Percentiles rank a stretch among this genome's conserved stretches.
These are phyloP conservation scores for Ulvella scutata DNA, from an alignment of 139 green algal genomes.

Conservation along the genomic window DNA sequence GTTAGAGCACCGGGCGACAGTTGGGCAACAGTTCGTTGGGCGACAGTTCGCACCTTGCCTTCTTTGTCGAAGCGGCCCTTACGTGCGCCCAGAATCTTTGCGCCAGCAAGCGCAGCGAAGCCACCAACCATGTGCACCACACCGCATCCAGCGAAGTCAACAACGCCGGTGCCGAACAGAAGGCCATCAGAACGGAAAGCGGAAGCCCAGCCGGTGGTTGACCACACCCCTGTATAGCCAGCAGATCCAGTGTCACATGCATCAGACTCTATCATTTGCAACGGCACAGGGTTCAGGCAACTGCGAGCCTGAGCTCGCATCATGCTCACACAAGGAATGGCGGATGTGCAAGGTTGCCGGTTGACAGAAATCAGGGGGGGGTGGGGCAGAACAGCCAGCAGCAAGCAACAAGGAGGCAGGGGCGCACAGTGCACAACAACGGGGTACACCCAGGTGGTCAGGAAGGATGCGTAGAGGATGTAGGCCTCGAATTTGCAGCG, in stretches of 20 bases:
- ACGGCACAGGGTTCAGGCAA: too few species aligned
- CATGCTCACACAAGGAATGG: too few species aligned
- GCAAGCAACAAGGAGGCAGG: background rate
- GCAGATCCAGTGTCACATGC: background rate
- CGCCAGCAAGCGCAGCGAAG: conserved; percentile 55
- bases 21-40: too few species aligned
- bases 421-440: conserved; percentile 24
- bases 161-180: conserved; percentile 22
- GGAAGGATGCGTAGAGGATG: conserved; percentile 30
- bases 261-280: too few species aligned
- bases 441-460: conserved; percentile 37
- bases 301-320: too few species aligned
- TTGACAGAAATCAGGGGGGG: too few species aligned
- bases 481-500: conserved; percentile 30
- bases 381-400: too few species aligned
- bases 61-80: conserved; percentile 65
- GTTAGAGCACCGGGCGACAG: too few species aligned
- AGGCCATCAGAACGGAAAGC: conserved; percentile 8
- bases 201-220: conserved; percentile 33
- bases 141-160: conserved; percentile 41
- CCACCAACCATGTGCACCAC: conserved; percentile 66
- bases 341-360: too few species aligned
- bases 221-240: conserved; percentile 29
- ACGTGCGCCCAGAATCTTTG: conserved; percentile 62
- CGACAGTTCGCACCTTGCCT: conserved; percentile 32